Base-by-base conservation (phyloP, 129 eudicot species). In the Pulicaria dysenterica region DNA sequence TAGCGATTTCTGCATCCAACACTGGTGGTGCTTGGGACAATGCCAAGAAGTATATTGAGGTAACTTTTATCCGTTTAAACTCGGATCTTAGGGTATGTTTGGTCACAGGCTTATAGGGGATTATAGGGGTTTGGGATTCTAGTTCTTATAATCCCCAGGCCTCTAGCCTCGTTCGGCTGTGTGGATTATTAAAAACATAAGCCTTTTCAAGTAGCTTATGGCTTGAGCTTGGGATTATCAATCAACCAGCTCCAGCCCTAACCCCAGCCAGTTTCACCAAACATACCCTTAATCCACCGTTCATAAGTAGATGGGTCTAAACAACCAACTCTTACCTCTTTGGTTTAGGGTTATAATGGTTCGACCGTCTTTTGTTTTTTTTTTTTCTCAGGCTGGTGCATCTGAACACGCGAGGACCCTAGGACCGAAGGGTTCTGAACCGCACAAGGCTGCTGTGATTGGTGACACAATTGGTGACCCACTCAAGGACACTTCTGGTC, bases 11-110 rank as follows among this genome's bases (percentile, higher is more conserved):
- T 70, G 97, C 97, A 47, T 91, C 97, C 2, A 91, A 91, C 82
- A 91, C 97, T 0, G 97, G 97, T 45, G 97, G 97, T 72, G 97
- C 97, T 0, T 91, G 97, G 97, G 97, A 91, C 79, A 91, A 91
- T 65, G 97, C 97, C 36, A 91, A 91, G 88, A 91, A 91, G 84
- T 91, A 91, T 49, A 91, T 91, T 41, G 97, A 91, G 90, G 97
- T 91, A 73, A 73, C n/a, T n/a, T n/a, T 45, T 43, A 39, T n/a
- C n/a, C n/a, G n/a, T n/a, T n/a, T n/a, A n/a, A n/a, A n/a, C n/a
- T n/a, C n/a, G n/a, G n/a, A n/a, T n/a, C n/a, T n/a, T n/a, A n/a
- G n/a, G n/a, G n/a, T n/a, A n/a, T n/a, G n/a, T n/a, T n/a, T n/a
- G n/a, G n/a, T n/a, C n/a, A n/a, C n/a, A n/a, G n/a, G n/a, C n/a